These are phyloP conservation scores for Paracoccidioides brasiliensis DNA, from an alignment of 2,329 filamentous ascomycete species.

Conservation along the genomic window DNA sequence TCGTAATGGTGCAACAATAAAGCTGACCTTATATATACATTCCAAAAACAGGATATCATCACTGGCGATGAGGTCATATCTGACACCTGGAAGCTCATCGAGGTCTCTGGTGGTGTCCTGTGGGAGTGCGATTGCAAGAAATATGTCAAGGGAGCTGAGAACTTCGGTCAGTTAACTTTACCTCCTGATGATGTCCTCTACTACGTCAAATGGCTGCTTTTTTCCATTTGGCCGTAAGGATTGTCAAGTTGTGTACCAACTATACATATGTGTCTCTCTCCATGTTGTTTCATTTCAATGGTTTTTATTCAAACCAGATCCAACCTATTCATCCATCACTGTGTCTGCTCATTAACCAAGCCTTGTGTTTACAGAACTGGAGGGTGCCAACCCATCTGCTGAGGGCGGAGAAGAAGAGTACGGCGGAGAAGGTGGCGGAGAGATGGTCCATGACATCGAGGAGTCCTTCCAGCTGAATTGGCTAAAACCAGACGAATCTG, in stretches of 20 bases:
- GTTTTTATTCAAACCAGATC: too few species aligned
- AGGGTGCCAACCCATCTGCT: slow-evolving; percentile 89
- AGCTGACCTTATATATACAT: slow-evolving; percentile 7
- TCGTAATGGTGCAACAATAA: not conserved
- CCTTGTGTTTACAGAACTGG: slow-evolving; percentile 22
- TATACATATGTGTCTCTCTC: not conserved
- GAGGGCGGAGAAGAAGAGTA: slow-evolving; percentile 64
- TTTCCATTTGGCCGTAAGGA: too few species aligned
- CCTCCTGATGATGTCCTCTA: not conserved
- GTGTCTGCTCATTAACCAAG: not conserved
- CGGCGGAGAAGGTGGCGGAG: slow-evolving; percentile 43
- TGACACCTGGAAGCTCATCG: slow-evolving; percentile 77
- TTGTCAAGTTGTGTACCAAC: not conserved
- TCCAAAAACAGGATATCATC: slow-evolving; percentile 58
- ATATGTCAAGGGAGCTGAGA: slow-evolving; percentile 64
- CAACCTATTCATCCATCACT: too few species aligned
- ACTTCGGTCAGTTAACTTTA: slow-evolving; percentile 49
- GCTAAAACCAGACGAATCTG: slow-evolving; percentile 30
- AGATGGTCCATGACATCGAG: slow-evolving; percentile 80
- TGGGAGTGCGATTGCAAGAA: slow-evolving; percentile 90
- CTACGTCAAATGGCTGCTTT: not conserved
- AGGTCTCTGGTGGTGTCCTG: slow-evolving; percentile 56
- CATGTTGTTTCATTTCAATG: not conserved
- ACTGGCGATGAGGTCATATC: slow-evolving; percentile 92
- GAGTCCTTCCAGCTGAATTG: slow-evolving; percentile 78